phyloP scores from a whole-genome alignment of 2,329 filamentous ascomycete species.

The Colletotrichum sp. region DNA sequence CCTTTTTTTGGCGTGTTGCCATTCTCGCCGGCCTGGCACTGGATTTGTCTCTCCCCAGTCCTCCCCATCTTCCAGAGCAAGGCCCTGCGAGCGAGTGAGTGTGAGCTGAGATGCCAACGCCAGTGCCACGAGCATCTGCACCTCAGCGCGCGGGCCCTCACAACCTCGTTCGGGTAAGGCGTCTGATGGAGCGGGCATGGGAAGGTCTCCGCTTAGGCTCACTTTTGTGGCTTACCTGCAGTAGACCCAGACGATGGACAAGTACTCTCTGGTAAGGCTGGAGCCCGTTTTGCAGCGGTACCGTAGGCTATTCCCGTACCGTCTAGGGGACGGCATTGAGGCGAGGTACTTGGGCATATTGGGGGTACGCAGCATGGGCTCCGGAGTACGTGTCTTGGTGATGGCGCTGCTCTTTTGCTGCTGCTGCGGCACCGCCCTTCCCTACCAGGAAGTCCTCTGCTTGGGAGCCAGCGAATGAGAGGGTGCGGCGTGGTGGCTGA shows the following conservation, averaged over 20 bases:
- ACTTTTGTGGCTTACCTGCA: constrained; percentile 9
- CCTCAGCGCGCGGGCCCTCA: neutral
- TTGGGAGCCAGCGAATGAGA: neutral
- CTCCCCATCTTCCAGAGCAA: neutral
- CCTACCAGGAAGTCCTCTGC: neutral
- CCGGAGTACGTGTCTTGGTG: neutral
- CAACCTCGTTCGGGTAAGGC: neutral
- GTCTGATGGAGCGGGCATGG: constrained; percentile 1
- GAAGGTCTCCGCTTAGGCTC: constrained; percentile 7
- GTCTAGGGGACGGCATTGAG: neutral
- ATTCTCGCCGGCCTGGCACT: neutral
- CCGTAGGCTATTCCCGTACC: neutral
- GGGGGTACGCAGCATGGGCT: neutral
- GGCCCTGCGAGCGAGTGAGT: neutral
- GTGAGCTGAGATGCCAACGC: constrained; percentile 11
- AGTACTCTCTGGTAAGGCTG: neutral
- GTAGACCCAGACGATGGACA: neutral
- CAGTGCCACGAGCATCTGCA: constrained; percentile 16
- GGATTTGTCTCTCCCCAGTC: neutral
- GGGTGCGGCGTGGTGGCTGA: constrained; percentile 9
- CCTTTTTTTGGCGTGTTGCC: constrained; percentile 8
- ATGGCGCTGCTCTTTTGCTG: neutral
- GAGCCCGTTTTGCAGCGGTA: neutral
- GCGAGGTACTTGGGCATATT: neutral
- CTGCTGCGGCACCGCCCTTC: neutral